Conservation (phyloP, 176 grass and related monocot genomes). For the Ananas comosus region DNA sequence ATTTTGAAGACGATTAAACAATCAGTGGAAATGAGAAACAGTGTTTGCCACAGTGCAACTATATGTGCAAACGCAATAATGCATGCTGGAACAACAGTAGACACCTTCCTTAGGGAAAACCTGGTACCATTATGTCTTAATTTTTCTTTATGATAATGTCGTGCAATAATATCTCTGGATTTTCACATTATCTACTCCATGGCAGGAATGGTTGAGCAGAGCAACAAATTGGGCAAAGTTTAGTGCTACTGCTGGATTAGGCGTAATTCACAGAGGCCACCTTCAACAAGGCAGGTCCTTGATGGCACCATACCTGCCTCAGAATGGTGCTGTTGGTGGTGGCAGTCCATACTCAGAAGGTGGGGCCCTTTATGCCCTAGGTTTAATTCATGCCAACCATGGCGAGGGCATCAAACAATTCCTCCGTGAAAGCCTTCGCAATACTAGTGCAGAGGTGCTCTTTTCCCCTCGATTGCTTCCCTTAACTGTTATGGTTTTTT, state of each 20-base stretch:
- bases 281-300: conserved; percentile 93
- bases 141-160: not conserved
- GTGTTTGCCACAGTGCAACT: conserved; percentile 96
- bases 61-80: conserved; percentile 98
- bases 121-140: conserved; percentile 41
- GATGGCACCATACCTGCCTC: conserved; percentile 98
- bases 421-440: conserved; percentile 84
- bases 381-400: conserved; percentile 99
- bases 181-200: not conserved
- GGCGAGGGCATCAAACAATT: conserved; percentile 99
- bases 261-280: conserved; percentile 97
- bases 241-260: conserved; percentile 88
- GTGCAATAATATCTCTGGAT: not conserved
- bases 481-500: no score
- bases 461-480: not conserved
- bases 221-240: conserved; percentile 99
- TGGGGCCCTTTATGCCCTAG: conserved; percentile 91
- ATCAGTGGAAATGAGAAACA: conserved; percentile 99
- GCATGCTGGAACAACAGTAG: conserved; percentile 98
- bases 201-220: conserved; percentile 95
- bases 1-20: conserved; percentile 99
- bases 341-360: conserved; percentile 99
- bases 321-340: conserved; percentile 82
- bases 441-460: conserved; percentile 73
- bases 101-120: conserved; percentile 98